Evolutionary conservation across 2,329 filamentous ascomycete genomes (phyloP).

Genomic region (Beauveria scarabaeidicola): DNA sequence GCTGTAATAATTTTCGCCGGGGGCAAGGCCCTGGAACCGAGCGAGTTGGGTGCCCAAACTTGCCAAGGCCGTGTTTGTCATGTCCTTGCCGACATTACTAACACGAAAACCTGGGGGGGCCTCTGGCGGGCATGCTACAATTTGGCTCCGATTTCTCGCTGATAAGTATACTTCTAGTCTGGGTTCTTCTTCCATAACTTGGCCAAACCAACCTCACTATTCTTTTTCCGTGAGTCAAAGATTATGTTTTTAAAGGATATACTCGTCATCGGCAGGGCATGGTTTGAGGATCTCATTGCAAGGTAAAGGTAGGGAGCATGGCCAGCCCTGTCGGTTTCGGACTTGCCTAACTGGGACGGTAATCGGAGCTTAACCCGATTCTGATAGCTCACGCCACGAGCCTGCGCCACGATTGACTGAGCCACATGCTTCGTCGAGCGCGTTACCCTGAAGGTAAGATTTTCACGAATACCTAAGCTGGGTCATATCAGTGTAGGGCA

Average conservation of each 20-base stretch:
- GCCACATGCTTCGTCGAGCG: neutral
- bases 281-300: neutral
- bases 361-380: constrained; percentile 11
- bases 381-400: constrained; percentile 9
- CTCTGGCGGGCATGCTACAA: neutral
- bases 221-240: neutral
- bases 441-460: neutral
- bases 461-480: no score
- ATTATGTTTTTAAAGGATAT: neutral
- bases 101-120: neutral
- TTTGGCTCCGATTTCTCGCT: neutral
- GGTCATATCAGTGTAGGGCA: no score
- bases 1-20: no score
- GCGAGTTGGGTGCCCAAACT: neutral
- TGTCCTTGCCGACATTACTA: neutral
- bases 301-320: no score
- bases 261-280: neutral
- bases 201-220: neutral
- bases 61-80: neutral
- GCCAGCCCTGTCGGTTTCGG: neutral
- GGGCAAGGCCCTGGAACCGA: no score
- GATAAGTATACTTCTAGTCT: neutral
- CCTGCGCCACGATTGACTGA: constrained; percentile 3
- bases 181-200: neutral
- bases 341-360: constrained; percentile 2